Conservation (phyloP, 2,329 filamentous ascomycete genomes). For the Graphilbum fragrans region DNA sequence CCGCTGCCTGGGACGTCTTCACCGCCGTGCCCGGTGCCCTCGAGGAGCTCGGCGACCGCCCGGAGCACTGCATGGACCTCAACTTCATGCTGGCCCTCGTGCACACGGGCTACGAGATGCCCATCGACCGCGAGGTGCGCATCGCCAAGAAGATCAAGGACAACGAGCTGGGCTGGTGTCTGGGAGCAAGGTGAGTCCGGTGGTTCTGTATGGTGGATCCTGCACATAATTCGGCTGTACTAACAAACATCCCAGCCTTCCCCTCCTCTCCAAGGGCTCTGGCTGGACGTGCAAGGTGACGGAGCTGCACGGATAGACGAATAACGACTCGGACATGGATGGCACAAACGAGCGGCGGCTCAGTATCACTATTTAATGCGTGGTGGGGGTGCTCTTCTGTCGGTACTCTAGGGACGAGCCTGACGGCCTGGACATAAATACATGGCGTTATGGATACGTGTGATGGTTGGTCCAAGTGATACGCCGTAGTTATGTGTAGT, state of each 20-base stretch:
- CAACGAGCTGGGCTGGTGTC: slow-evolving; percentile 94
- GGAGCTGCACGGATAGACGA: slow-evolving; percentile 43
- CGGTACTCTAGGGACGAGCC: no score
- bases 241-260: slow-evolving; percentile 53
- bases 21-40: slow-evolving; percentile 63
- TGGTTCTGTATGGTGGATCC: no score
- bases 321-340: not conserved
- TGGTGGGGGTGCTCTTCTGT: no score
- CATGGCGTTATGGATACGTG: no score
- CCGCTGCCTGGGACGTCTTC: slow-evolving; percentile 70
- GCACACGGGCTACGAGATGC: slow-evolving; percentile 97
- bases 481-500: no score
- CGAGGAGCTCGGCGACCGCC: slow-evolving; percentile 66
- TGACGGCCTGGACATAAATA: no score
- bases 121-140: slow-evolving; percentile 87
- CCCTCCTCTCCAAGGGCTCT: slow-evolving; percentile 66
- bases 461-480: no score
- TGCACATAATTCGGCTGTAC: no score
- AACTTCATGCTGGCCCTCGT: slow-evolving; percentile 92
- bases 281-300: slow-evolving; percentile 85
- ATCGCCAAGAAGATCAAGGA: slow-evolving; percentile 98
- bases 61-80: slow-evolving; percentile 87
- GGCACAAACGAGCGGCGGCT: no score
- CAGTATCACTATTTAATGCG: no score
- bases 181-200: slow-evolving; percentile 76